Evolutionary conservation across 23 red algal species (phyloP).

Genomic region (Chondrus crispus): DNA sequence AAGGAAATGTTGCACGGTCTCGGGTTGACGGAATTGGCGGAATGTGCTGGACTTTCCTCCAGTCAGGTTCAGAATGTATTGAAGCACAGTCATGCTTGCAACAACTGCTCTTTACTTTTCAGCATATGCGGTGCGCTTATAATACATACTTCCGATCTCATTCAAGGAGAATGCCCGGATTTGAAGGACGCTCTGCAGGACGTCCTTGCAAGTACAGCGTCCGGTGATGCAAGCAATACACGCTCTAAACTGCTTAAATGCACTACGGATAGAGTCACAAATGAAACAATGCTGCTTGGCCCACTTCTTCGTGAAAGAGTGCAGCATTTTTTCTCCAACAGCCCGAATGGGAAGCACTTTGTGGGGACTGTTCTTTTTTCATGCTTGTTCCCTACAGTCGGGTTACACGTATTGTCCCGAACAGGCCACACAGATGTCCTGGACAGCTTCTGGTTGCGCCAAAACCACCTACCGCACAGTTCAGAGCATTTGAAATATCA

Average conservation of each 20-base stretch:
- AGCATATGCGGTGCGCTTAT: not conserved
- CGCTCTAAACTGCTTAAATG: not conserved
- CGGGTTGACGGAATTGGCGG: not conserved
- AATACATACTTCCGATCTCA: not conserved
- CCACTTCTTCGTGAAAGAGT: not conserved
- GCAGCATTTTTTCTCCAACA: not conserved
- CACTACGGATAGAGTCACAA: not conserved
- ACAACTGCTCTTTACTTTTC: not conserved
- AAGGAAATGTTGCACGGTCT: slow-evolving; percentile 3
- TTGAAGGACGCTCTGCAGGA: not conserved
- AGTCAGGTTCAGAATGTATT: not conserved
- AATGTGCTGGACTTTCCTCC: not conserved
- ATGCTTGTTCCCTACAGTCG: not conserved
- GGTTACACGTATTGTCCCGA: not conserved
- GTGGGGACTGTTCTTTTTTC: not conserved
- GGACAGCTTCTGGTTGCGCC: slow-evolving; percentile 8
- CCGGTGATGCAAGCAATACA: too few species aligned
- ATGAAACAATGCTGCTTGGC: not conserved
- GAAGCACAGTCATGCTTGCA: slow-evolving; percentile 14
- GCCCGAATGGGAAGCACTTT: not conserved
- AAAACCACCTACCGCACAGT: not conserved
- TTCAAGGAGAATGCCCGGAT: not conserved
- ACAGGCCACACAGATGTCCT: not conserved
- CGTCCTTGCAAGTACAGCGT: too few species aligned
- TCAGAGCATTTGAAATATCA: slow-evolving; percentile 13